Evolutionary conservation across 768 basidiomycete genomes (phyloP), one percentile per base, ranked within the genome.

Genomic region (Tricholoma sp.): DNA sequence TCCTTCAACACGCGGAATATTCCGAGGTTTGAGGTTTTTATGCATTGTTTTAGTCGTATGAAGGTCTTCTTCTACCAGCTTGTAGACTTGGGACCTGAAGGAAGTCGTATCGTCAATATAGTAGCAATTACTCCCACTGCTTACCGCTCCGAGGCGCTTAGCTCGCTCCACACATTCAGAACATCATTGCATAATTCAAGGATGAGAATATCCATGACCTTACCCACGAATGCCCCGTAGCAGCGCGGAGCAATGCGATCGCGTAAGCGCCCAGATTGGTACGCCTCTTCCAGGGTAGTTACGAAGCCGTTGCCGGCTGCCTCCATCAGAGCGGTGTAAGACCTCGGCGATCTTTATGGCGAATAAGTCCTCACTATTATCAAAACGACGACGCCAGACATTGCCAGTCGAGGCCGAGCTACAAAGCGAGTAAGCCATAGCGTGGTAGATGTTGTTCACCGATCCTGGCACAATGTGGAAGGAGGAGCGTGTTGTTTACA

Each of bases 191-290:
- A 59, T 61, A 54, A 54, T 57, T 61, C 62, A 59, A 63, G 62
- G 45, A 63, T 61, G 42, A 63, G 59, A 61, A 63, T 41, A 42
- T 33, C 57, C 50, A 63, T n/a, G n/a, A n/a, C n/a, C n/a, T n/a
- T n/a, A n/a, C n/a, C n/a, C 36, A 39, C 48, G 15, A 56, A 53
- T 42, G 37, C 61, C 59, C 47, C 56, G 47, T 44, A 58, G n/a
- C n/a, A n/a, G n/a, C n/a, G n/a, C 33, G 61, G 61, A 54, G 61
- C 57, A 51, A 63, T 63, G 48, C 44, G 57, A 51, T 63, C 39
- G n/a, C 28, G 53, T 57, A 47, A 51, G 52, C 55, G 57, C 39
- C 57, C 32, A 61, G 62, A 63, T 54, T 55, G 52, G 36, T 61
- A 63, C 32, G 59, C 59, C 54, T 53, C 48, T 24, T 63, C n/a